Evolutionary conservation across 495 filamentous ascomycete genomes (phyloP), one percentile per base, ranked within the genome.

Genomic region (Tricharina praecox): DNA sequence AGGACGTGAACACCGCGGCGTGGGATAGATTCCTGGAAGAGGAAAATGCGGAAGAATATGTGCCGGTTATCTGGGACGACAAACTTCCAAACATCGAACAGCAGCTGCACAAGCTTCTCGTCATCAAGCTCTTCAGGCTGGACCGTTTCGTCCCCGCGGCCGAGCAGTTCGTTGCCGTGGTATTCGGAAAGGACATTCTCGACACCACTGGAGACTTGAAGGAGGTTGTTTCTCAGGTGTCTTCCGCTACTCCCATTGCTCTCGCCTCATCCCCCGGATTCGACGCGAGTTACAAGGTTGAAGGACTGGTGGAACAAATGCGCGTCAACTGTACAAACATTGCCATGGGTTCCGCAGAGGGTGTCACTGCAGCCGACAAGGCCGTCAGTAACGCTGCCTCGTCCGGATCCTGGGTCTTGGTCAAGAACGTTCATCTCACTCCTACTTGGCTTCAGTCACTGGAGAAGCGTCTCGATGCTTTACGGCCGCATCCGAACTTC

Each of bases 341-440:
- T 61, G 90, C 90, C 54, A 99, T 99, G 90, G 90, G 90, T 54
- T 96, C 90, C 15, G 90, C 85, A 53, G 90, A 99, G 67, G 82
- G 85, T 59, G 68, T 87, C 11, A 77, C 85, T 50, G 88, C 77
- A 47, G 90, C 90, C 24, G 92, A 96, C 67, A 92, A 93, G 63
- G 90, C 90, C 19, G 84, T 99, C 59, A 80, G 74, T 69, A 87
- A 85, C 60, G 90, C 90, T 13, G 88, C 92, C 4, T 82, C 87
- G 43, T 81, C 80, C 2, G 90, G 90, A 49, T 86, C 78, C 25
- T 99, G 90, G 90, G 92, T 99, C 16, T 71, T 96, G 3, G 75
- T 99, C 69, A 99, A 99, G 76, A 99, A 99, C 69, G 90, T 99
- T 25, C 90, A 99, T 63, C 74, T 99, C 48, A 86, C 88, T 23